These are phyloP conservation scores for Nicotiana undulata DNA, from an alignment of 257 asterid species.

Conservation along the genomic window DNA sequence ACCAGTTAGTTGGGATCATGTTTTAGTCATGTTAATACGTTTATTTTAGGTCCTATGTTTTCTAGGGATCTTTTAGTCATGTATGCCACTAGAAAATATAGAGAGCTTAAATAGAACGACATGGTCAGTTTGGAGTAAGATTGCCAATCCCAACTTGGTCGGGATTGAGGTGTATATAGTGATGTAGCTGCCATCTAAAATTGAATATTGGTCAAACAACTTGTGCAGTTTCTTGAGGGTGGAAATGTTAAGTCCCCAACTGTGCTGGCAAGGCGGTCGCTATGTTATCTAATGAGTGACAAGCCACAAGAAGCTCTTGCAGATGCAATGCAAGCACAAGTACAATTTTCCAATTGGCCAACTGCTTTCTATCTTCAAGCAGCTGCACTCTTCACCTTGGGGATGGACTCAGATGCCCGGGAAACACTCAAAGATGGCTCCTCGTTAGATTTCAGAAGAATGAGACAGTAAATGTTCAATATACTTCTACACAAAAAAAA, in stretches of 20 bases:
- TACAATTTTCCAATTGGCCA: constrained; percentile 38
- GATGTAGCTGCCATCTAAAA: neutral
- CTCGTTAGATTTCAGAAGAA: constrained; percentile 25
- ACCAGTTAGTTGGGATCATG: neutral
- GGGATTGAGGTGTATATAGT: neutral
- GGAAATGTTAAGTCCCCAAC: constrained; percentile 39
- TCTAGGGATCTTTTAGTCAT: too few species aligned
- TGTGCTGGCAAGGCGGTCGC: constrained; percentile 33
- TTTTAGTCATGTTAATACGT: too few species aligned
- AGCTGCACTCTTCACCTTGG: constrained; percentile 35
- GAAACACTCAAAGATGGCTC: constrained; percentile 38
- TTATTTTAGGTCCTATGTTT: too few species aligned
- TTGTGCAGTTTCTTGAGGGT: constrained; percentile 32
- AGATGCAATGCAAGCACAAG: constrained; percentile 52
- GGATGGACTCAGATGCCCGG: constrained; percentile 41
- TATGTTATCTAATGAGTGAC: constrained; percentile 33
- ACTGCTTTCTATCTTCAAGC: constrained; percentile 41
- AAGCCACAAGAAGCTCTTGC: constrained; percentile 41
- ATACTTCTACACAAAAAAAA: neutral
- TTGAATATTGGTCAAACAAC: neutral
- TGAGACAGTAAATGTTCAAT: neutral
- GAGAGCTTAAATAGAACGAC: too few species aligned
- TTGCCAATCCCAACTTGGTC: too few species aligned
- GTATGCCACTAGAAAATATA: neutral
- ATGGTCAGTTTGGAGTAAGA: too few species aligned